A percentile compares a stretch with the other conserved stretches of the same genome.
Conservation (phyloP, 73 alveolate genomes). For the Vitrella brassicaformis region DNA sequence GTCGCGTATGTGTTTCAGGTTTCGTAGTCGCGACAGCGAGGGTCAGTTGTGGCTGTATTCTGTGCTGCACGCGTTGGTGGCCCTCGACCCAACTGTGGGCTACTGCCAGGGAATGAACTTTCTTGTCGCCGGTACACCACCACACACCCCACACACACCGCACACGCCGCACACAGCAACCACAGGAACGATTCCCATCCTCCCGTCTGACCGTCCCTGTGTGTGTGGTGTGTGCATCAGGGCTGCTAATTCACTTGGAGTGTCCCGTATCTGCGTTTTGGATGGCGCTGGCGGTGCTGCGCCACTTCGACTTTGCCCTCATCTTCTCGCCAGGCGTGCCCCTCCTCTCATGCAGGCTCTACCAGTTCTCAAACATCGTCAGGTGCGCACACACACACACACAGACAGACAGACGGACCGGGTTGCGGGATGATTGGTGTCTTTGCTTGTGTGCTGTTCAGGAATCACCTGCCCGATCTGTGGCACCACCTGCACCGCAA, state of each 20-base stretch:
- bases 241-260: background rate
- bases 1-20: background rate
- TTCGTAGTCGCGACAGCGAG: background rate
- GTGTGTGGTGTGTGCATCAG: too few relatives aligned
- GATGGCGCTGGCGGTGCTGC: background rate
- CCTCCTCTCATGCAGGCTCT: background rate
- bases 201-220: too few relatives aligned
- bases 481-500: background rate
- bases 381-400: too few relatives aligned
- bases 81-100: background rate
- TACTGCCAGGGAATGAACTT: background rate
- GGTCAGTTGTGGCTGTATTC: background rate
- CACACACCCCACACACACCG: too few relatives aligned
- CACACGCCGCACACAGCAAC: too few relatives aligned
- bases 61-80: background rate
- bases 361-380: background rate
- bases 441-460: too few relatives aligned
- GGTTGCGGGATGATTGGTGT: too few relatives aligned
- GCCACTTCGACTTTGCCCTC: background rate
- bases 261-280: background rate
- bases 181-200: too few relatives aligned
- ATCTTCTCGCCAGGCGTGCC: background rate
- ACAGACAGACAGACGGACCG: too few relatives aligned
- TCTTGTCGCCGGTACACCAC: background rate
- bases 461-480: background rate